Percentiles rank a stretch among this genome's conserved stretches.
These are phyloP conservation scores for Gossypium mustelinum DNA, from an alignment of 345 rosid genomes.

Conservation along the genomic window DNA sequence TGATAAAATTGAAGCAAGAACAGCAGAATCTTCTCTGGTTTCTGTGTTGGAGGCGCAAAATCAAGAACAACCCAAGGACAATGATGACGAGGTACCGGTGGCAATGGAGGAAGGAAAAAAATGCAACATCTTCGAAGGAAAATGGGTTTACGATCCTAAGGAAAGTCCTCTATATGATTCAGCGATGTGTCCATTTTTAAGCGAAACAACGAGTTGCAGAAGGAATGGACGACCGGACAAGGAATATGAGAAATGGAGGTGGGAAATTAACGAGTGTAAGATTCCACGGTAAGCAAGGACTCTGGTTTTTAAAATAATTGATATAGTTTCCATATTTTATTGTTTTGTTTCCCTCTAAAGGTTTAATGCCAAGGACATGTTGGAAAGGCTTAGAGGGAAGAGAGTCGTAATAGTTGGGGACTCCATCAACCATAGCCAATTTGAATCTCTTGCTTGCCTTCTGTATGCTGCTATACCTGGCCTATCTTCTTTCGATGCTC, in stretches of 20 bases:
- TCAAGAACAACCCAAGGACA: neutral
- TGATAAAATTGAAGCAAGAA: neutral
- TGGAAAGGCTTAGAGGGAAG: constrained; percentile 47
- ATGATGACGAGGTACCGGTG: neutral
- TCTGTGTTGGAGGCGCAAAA: neutral
- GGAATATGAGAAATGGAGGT: constrained; percentile 49
- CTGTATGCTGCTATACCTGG: constrained; percentile 39
- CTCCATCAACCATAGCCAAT: constrained; percentile 54
- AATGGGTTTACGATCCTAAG: constrained; percentile 44
- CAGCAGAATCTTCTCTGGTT: neutral
- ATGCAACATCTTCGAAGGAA: constrained; percentile 45
- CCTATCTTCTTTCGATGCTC: constrained; percentile 20
- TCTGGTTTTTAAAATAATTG: neutral
- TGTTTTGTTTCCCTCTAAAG: constrained; percentile 14
- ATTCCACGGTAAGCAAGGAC: constrained; percentile 35
- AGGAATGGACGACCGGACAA: constrained; percentile 46
- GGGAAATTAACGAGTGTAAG: constrained; percentile 43
- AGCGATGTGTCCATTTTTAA: constrained; percentile 41
- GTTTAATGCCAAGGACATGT: constrained; percentile 44
- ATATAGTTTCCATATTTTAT: neutral
- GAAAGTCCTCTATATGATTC: constrained; percentile 27
- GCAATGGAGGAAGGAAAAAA: constrained; percentile 2
- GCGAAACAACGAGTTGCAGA: constrained; percentile 45
- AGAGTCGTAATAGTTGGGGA: constrained; percentile 50
- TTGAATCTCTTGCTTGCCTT: constrained; percentile 56